Evolutionary conservation across 345 rosid genomes (phyloP).

Genomic region (Rhodamnia argentea): DNA sequence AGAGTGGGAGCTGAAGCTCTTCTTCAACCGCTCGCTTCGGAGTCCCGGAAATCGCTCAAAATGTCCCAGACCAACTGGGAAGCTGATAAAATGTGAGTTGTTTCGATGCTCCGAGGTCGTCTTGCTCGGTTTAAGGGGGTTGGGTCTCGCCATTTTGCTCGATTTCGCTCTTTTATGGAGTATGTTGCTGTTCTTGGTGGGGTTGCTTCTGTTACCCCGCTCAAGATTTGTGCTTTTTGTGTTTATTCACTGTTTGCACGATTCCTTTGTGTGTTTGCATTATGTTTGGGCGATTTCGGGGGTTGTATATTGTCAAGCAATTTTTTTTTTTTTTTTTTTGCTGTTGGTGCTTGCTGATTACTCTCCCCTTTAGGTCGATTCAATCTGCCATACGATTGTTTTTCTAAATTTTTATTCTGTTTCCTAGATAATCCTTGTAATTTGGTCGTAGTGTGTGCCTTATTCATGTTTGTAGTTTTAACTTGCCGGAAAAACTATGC

Average conservation of each 20-base stretch:
- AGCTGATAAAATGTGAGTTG: conserved; percentile 98
- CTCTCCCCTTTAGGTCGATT: neutral
- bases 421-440: neutral
- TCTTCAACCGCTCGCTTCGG: neutral
- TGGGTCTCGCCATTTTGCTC: neutral
- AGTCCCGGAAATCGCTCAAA: neutral
- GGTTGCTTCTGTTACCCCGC: neutral
- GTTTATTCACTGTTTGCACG: neutral
- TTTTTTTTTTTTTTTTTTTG: neutral
- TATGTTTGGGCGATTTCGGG: neutral
- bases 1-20: neutral
- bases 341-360: neutral
- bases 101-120: neutral
- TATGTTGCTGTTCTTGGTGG: neutral
- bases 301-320: neutral
- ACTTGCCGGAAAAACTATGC: neutral
- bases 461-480: neutral
- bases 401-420: neutral
- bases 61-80: conserved; percentile 99
- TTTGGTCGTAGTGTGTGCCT: neutral
- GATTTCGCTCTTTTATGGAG: neutral
- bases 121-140: neutral
- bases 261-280: neutral
- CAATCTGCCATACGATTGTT: neutral
- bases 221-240: neutral